These are phyloP conservation scores for Tolypocladium paradoxum DNA, from an alignment of 2,329 filamentous ascomycete genomes.

Conservation along the genomic window DNA sequence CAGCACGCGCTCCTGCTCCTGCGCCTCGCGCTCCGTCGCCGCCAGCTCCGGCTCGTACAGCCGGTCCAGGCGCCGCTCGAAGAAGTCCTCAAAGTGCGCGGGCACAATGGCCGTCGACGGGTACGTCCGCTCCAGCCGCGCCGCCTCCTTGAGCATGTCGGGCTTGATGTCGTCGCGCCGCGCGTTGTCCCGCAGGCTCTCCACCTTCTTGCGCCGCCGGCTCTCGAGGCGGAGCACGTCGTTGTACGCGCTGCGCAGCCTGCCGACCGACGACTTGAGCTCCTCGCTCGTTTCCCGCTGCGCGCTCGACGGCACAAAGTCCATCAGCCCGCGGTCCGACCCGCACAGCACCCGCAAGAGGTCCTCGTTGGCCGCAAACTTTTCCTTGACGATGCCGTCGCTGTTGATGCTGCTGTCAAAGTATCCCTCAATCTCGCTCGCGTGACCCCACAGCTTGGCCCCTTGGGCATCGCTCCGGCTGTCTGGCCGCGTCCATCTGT, in stretches of 20 bases:
- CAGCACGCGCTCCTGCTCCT: constrained; percentile 65
- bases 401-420: constrained; percentile 54
- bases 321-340: constrained; percentile 69
- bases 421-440: constrained; percentile 75
- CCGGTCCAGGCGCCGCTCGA: constrained; percentile 64
- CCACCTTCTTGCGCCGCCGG: constrained; percentile 66
- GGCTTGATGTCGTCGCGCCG: constrained; percentile 81
- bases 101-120: constrained; percentile 77
- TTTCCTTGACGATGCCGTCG: constrained; percentile 57
- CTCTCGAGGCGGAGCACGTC: constrained; percentile 78
- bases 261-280: constrained; percentile 68
- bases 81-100: constrained; percentile 85
- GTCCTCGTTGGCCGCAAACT: constrained; percentile 65
- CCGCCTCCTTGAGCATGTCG: constrained; percentile 73
- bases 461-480: constrained; percentile 58
- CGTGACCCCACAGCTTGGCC: constrained; percentile 61
- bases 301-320: constrained; percentile 79
- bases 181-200: constrained; percentile 66
- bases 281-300: constrained; percentile 68
- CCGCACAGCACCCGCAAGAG: constrained; percentile 68
- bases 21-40: constrained; percentile 57
- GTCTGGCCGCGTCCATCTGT: constrained; percentile 65
- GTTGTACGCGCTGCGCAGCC: constrained; percentile 70
- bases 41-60: constrained; percentile 72
- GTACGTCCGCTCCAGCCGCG: constrained; percentile 74